Evolutionary conservation across 2,329 filamentous ascomycete species (phyloP).

Genomic region (Ophiostoma himal-ulmi): DNA sequence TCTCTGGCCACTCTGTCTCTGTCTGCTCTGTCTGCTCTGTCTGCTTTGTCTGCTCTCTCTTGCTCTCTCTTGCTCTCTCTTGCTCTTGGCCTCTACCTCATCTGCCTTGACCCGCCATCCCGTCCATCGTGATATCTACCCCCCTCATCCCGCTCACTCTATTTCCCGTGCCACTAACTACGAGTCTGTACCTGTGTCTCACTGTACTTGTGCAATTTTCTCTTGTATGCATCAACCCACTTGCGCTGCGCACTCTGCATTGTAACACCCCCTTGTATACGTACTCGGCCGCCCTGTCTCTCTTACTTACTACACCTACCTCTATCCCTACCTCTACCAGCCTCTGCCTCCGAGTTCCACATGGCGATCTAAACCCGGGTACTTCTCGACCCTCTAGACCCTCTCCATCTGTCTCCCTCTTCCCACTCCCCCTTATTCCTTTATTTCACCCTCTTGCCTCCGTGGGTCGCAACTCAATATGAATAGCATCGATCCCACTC

Average conservation of each 20-base stretch:
- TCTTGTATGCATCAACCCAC: not conserved
- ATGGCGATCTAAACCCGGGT: not conserved
- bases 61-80: not conserved
- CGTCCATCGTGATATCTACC: not conserved
- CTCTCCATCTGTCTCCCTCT: not conserved
- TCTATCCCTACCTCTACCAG: not conserved
- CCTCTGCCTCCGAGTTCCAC: not conserved
- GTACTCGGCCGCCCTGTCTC: not conserved
- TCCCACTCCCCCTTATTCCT: not conserved
- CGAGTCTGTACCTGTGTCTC: not conserved
- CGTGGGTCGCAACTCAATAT: conserved; percentile 31
- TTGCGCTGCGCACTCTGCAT: not conserved
- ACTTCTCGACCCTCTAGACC: not conserved
- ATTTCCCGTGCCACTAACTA: not conserved
- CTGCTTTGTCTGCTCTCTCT: not conserved
- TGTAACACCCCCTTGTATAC: not conserved
- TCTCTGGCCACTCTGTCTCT: not conserved
- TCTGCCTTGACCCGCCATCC: not conserved
- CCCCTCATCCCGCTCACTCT: not conserved
- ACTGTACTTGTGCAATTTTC: not conserved
- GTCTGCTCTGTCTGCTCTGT: not conserved
- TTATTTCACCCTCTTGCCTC: not conserved
- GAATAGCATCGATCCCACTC: conserved; percentile 43
- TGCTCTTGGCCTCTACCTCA: not conserved
- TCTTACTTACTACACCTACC: not conserved